These are phyloP conservation scores for Neurospora sp. DNA, from an alignment of 495 filamentous ascomycete species.

Conservation along the genomic window DNA sequence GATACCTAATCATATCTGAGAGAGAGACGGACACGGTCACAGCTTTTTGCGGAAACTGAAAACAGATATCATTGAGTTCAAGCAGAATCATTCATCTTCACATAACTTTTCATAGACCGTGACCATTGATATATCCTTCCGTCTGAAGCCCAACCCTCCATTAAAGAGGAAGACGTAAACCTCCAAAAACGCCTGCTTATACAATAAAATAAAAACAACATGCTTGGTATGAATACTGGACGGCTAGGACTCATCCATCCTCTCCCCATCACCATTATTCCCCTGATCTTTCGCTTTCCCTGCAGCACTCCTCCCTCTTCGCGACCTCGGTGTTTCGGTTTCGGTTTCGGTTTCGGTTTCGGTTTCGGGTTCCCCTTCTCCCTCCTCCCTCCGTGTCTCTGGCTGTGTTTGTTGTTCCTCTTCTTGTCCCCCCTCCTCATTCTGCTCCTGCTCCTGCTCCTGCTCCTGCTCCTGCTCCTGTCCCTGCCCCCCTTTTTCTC, in stretches of 20 bases:
- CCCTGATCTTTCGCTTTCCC: not conserved
- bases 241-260: not conserved
- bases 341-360: not conserved
- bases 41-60: not conserved
- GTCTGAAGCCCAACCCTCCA: not conserved
- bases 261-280: not conserved
- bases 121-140: not conserved
- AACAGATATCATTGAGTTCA: not conserved
- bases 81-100: not conserved
- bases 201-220: not conserved
- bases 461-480: not conserved
- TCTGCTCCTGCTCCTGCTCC: not conserved
- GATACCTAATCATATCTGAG: not conserved
- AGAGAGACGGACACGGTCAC: not conserved
- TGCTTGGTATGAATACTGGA: too few species aligned
- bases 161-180: not conserved
- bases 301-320: not conserved
- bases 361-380: not conserved
- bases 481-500: not conserved
- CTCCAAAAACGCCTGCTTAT: not conserved
- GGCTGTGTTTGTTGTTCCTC: not conserved
- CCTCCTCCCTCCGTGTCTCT: not conserved
- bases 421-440: not conserved
- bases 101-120: not conserved
- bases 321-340: not conserved